Evolutionary conservation across 495 filamentous ascomycete species (phyloP).

Genomic region (Xylaria castorea): DNA sequence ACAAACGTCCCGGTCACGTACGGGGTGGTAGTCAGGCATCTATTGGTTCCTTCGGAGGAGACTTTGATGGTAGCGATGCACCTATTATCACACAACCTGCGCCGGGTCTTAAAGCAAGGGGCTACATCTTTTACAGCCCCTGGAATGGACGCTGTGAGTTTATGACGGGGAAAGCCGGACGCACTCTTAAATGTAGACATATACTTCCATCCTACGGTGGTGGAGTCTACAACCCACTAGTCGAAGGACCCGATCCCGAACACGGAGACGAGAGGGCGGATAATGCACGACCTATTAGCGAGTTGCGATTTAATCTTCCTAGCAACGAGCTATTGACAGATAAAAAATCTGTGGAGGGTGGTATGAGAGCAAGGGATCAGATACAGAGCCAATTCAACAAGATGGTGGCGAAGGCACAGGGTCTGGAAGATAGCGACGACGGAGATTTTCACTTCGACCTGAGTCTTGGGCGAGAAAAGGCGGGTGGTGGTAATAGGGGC

Average conservation of each 20-base stretch:
- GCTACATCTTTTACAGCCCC: conserved; percentile 76
- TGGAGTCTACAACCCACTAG: conserved; percentile 49
- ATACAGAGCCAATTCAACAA: conserved; percentile 49
- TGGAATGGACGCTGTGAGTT: conserved; percentile 90
- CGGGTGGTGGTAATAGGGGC: conserved; percentile 82
- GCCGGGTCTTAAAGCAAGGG: conserved; percentile 53
- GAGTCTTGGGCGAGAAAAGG: conserved; percentile 74
- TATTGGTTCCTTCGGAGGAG: conserved; percentile 45
- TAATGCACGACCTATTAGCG: conserved; percentile 68
- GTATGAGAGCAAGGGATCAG: conserved; percentile 36
- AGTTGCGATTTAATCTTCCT: conserved; percentile 88
- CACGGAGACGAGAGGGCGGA: conserved; percentile 27
- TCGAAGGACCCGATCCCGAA: conserved; percentile 43
- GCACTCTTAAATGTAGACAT: conserved; percentile 80
- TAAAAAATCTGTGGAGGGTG: conserved; percentile 34
- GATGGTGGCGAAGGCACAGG: conserved; percentile 39
- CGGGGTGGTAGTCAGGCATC: conserved; percentile 47
- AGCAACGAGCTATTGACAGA: conserved; percentile 46
- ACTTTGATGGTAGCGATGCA: conserved; percentile 38
- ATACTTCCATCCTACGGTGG: conserved; percentile 53
- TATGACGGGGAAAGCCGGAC: conserved; percentile 72
- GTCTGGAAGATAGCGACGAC: conserved; percentile 43
- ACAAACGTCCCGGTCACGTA: conserved; percentile 34
- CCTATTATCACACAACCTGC: conserved; percentile 51
- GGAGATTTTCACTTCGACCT: conserved; percentile 62